Evolutionary conservation across 768 basidiomycete species (phyloP), one percentile per base, ranked within the genome.

Genomic region (Pulveroboletus sp.): DNA sequence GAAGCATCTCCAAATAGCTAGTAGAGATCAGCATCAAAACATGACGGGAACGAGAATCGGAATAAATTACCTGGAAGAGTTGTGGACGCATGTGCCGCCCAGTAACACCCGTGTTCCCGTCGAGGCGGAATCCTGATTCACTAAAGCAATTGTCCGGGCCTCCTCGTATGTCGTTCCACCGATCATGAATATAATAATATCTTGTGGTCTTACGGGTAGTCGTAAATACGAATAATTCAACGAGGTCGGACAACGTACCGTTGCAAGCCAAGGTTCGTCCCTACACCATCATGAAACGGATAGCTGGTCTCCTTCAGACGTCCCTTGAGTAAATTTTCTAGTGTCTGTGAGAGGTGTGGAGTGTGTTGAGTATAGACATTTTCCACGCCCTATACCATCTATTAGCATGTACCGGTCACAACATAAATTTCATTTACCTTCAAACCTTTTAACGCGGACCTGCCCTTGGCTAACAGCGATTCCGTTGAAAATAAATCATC

Each of bases 321-420:
- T 10, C 94, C 94, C 63, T 83, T 91, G 60, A 94, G 79, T 5
- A 99, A 70, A 44, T 88, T 79, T 60, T 99, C 97, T 14, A 98
- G 70, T 3, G 95, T 98, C 62, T 97, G 87, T 1, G 88, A 84
- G 6, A 99, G 74, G 67, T 94, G 94, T 7, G 97, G 97, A 14
- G 84, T 85, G 60, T 98, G 97, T 58, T 98, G 97, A 47, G 93
- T 99, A 65, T 97, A 99, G 14, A 98, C 94, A 60, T 99, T 99
- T 70, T 99, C 97, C 5, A 98, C 95, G 3, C 97, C 97, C 91
- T 94, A 47, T 4, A 53, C 31, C 21, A 51, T 43, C 29, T 27
- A 49, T 62, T 37, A 54, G 40, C 19, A 45, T 16, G n/a, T 40
- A 16, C 20, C 29, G 7, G 27, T 38, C 19, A 29, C 24, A 23